Evolutionary conservation across 2,329 filamentous ascomycete species (phyloP).

Genomic region (Fusarium sp.): DNA sequence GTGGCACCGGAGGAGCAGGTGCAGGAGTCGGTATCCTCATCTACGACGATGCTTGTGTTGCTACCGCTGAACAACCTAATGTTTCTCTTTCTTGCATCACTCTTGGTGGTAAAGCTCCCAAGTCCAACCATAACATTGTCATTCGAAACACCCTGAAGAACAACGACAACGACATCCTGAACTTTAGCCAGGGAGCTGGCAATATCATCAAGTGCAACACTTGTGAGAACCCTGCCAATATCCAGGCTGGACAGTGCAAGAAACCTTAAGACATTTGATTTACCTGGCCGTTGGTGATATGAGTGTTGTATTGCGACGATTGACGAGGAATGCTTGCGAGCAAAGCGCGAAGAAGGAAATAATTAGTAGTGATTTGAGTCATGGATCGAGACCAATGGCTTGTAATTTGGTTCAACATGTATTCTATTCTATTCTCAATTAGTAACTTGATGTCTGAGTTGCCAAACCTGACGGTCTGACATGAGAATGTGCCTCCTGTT

Average conservation of each 20-base stretch:
- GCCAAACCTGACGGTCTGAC: background rate
- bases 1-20: conserved; percentile 26
- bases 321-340: background rate
- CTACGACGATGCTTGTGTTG: conserved; percentile 37
- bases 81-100: conserved; percentile 24
- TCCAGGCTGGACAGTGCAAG: conserved; percentile 18
- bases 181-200: conserved; percentile 17
- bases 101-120: conserved; percentile 5
- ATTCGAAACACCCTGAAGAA: conserved; percentile 42
- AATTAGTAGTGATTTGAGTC: fast-evolving
- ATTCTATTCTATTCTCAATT: background rate
- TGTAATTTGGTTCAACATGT: background rate
- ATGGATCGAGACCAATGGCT: background rate
- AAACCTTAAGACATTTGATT: background rate
- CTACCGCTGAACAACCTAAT: background rate
- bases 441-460: background rate
- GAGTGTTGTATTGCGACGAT: no score
- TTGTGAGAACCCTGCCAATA: conserved; percentile 13
- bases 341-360: background rate
- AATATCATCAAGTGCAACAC: conserved; percentile 43
- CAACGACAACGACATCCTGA: conserved; percentile 42
- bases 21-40: conserved; percentile 36
- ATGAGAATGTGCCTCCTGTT: background rate
- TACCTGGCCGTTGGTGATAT: background rate
- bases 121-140: conserved; percentile 42